phyloP scores from a whole-genome alignment of 805 yeast genomes.

The Cyberlindnera sargentensis region DNA sequence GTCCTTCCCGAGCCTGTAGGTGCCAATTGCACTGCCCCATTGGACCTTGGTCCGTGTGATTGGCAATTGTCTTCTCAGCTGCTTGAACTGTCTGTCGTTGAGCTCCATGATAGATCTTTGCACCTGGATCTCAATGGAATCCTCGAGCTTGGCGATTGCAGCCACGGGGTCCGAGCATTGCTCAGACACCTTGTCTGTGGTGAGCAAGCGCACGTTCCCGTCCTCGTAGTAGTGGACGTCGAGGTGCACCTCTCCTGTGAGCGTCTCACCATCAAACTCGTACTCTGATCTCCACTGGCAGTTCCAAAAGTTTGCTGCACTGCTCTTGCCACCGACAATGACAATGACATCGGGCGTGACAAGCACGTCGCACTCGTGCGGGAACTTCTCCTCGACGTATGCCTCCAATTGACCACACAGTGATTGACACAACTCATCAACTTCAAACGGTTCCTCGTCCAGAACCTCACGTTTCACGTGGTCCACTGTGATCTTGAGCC shows the following conservation, averaged over 20 bases:
- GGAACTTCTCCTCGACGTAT: slow-evolving; percentile 64
- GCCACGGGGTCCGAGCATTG: slow-evolving; percentile 28
- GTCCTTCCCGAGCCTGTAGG: slow-evolving; percentile 79
- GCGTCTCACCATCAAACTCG: slow-evolving; percentile 26
- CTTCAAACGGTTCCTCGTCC: slow-evolving; percentile 41
- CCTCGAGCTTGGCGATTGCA: slow-evolving; percentile 50
- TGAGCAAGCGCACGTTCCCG: slow-evolving; percentile 81
- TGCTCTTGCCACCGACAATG: slow-evolving; percentile 64
- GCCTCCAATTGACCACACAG: slow-evolving; percentile 16
- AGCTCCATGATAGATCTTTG: slow-evolving; percentile 59
- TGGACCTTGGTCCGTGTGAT: slow-evolving; percentile 85
- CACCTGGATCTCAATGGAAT: slow-evolving; percentile 49
- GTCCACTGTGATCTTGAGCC: slow-evolving; percentile 52
- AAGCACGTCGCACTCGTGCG: slow-evolving; percentile 45
- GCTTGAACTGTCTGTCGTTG: slow-evolving; percentile 78
- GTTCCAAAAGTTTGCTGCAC: slow-evolving; percentile 75
- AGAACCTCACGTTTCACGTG: slow-evolving; percentile 40
- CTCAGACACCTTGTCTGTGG: slow-evolving; percentile 28
- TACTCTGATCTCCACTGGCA: slow-evolving; percentile 83
- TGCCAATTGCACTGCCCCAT: slow-evolving; percentile 93
- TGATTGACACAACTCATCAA: slow-evolving; percentile 13
- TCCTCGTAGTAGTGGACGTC: slow-evolving; percentile 94
- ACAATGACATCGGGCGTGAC: slow-evolving; percentile 27
- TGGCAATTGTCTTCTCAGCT: slow-evolving; percentile 84
- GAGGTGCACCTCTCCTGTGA: slow-evolving; percentile 51